These are phyloP conservation scores for Podila epigama DNA, from an alignment of 192 early-diverging fungal species.

Conservation along the genomic window DNA sequence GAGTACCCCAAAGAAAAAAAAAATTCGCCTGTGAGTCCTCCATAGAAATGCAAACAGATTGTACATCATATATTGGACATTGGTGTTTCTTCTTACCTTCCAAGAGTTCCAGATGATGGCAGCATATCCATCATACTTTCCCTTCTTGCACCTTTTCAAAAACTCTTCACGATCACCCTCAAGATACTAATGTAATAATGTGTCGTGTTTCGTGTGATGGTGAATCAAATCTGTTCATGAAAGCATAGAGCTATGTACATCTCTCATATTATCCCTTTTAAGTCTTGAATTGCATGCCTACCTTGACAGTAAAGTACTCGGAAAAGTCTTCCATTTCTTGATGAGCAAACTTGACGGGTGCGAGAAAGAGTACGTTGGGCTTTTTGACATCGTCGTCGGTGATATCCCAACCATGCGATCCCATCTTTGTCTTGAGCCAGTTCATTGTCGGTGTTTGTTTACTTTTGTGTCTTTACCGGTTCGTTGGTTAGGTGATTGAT, in stretches of 20 bases:
- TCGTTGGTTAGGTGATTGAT: too few species aligned
- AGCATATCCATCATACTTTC: constrained; percentile 42
- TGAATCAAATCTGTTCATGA: background rate
- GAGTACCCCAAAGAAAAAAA: background rate
- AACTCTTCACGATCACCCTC: constrained; percentile 32
- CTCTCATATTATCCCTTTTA: too few species aligned
- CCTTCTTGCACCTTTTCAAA: constrained; percentile 27
- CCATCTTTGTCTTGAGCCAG: constrained; percentile 52
- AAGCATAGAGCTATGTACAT: too few species aligned
- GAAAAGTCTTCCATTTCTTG: constrained; percentile 47
- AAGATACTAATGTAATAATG: background rate
- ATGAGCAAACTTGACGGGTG: constrained; percentile 12
- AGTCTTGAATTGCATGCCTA: background rate
- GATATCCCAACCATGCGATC: constrained; percentile 44
- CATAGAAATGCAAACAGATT: background rate
- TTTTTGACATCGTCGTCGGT: constrained; percentile 45
- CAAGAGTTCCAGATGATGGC: constrained; percentile 33
- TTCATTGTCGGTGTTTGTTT: constrained; percentile 21
- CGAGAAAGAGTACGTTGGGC: constrained; percentile 39
- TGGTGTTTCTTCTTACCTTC: background rate
- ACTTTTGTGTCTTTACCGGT: too few species aligned
- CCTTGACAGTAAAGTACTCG: constrained; percentile 48
- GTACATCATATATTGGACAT: background rate
- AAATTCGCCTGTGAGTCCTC: background rate
- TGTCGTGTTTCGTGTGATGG: background rate